These are phyloP conservation scores for Hemisphaericaspora xylanilytica DNA, from an alignment of 1,139 yeast genomes.

Conservation along the genomic window DNA sequence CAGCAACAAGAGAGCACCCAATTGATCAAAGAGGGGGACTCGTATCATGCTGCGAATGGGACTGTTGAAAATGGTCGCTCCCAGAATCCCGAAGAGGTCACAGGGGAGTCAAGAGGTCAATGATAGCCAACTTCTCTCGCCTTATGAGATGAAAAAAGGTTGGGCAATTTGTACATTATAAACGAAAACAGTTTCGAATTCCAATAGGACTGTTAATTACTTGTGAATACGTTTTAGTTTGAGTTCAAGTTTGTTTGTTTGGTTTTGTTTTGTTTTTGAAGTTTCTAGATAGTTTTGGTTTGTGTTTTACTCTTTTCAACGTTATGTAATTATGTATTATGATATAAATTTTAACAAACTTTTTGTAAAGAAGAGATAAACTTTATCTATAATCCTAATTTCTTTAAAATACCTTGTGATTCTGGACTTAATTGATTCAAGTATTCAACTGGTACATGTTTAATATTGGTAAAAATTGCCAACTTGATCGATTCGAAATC, in stretches of 20 bases:
- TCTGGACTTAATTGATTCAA: conserved; percentile 29
- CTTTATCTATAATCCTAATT: conserved; percentile 14
- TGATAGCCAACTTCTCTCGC: no score
- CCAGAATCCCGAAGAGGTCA: no score
- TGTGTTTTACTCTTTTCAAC: conserved; percentile 1
- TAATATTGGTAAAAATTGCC: conserved; percentile 30
- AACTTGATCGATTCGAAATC: conserved; percentile 32
- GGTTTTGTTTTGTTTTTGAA: conserved; percentile 3
- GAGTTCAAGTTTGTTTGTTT: background rate
- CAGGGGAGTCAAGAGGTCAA: no score
- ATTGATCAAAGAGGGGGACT: no score
- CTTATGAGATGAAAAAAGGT: no score
- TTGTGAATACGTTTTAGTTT: no score
- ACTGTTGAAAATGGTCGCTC: no score
- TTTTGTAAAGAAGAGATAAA: background rate
- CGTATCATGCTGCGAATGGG: no score
- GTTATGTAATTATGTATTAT: conserved; percentile 2
- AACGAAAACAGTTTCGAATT: no score
- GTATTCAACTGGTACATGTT: conserved; percentile 31
- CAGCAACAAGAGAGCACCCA: background rate
- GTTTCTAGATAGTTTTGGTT: conserved; percentile 2
- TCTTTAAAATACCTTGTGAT: conserved; percentile 19
- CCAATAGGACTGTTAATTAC: no score
- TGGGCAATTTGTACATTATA: no score
- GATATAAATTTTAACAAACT: background rate